Conservation (phyloP, 148 eudicot genomes). For the Rhododendron williamsianum region DNA sequence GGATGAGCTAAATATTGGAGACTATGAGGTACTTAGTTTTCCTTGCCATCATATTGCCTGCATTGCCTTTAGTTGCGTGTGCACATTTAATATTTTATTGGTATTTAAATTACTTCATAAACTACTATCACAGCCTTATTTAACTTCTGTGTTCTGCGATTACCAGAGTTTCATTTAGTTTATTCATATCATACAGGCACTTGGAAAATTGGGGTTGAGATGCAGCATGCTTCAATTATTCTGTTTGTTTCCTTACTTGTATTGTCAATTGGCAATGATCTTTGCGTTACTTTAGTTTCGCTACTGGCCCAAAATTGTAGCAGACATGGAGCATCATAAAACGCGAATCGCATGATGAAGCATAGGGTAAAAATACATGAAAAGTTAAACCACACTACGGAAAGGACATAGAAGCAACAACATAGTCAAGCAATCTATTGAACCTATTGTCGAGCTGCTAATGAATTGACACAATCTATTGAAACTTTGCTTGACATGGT, state of each 20-base stretch:
- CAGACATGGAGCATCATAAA: not conserved
- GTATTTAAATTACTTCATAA: not conserved
- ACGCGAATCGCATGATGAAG: not conserved
- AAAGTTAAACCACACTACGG: not conserved
- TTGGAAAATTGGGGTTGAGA: not conserved
- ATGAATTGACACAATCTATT: not conserved
- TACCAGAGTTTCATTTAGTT: not conserved
- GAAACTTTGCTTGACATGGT: not conserved
- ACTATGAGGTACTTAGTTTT: constrained; percentile 67
- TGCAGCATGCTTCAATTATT: not conserved
- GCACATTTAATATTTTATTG: not conserved
- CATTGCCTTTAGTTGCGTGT: not conserved
- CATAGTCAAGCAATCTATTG: not conserved
- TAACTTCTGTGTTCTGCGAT: not conserved
- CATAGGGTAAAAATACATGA: not conserved
- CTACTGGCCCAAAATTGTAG: not conserved
- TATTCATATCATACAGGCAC: not conserved
- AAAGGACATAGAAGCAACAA: not conserved
- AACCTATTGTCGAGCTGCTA: not conserved
- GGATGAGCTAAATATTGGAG: constrained; percentile 79
- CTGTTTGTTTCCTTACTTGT: not conserved
- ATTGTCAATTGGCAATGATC: not conserved
- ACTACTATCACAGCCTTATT: constrained; percentile 1
- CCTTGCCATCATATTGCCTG: not conserved
- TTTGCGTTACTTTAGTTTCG: not conserved